These are phyloP conservation scores for Cladosporium phlei DNA, from an alignment of 2,329 filamentous ascomycete genomes.

Conservation along the genomic window DNA sequence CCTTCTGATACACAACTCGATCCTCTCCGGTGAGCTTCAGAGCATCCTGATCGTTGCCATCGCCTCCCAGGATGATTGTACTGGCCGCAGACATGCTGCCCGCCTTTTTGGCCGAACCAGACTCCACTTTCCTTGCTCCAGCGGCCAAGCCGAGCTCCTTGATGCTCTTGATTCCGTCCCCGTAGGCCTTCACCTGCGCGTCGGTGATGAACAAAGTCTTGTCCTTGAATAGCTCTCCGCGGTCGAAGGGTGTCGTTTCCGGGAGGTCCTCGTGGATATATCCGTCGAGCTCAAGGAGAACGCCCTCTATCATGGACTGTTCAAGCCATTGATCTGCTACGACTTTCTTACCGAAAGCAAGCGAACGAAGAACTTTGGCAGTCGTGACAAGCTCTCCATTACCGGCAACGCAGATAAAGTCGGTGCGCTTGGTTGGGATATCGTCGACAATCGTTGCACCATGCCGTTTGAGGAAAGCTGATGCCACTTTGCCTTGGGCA, in stretches of 20 bases:
- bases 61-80: conserved; percentile 37
- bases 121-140: conserved; percentile 34
- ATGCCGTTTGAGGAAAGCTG: conserved; percentile 34
- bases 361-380: conserved; percentile 41
- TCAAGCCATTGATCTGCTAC: conserved; percentile 45
- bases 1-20: conserved; percentile 37
- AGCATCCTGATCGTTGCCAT: conserved; percentile 35
- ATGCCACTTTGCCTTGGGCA: conserved; percentile 19
- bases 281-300: conserved; percentile 35
- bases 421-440: conserved; percentile 29
- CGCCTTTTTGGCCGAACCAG: conserved; percentile 17
- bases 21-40: conserved; percentile 31
- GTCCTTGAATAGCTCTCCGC: conserved; percentile 46
- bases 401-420: conserved; percentile 35
- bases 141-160: conserved; percentile 34
- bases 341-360: conserved; percentile 41
- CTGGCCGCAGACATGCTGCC: background rate
- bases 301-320: conserved; percentile 33
- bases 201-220: conserved; percentile 48
- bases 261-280: conserved; percentile 25
- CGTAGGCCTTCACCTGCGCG: conserved; percentile 33
- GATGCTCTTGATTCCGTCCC: conserved; percentile 37
- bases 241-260: conserved; percentile 28
- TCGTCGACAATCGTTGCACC: conserved; percentile 28
- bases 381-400: conserved; percentile 38